These are phyloP conservation scores for Camelina hispida DNA, from an alignment of 345 rosid genomes.

Conservation along the genomic window DNA sequence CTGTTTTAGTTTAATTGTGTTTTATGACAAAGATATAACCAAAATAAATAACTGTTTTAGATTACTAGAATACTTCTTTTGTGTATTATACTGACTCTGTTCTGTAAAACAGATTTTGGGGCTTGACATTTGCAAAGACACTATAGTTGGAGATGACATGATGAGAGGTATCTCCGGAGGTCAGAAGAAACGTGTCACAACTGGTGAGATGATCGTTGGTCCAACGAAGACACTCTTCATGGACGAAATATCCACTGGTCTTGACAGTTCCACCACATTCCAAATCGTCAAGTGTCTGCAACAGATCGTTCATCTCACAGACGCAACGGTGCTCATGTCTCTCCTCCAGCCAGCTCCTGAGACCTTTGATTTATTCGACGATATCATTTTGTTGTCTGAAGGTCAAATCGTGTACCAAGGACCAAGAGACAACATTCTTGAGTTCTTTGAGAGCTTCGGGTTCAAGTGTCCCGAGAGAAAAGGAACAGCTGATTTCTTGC, in stretches of 20 bases:
- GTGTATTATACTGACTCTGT: not conserved
- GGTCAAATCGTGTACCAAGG: conserved; percentile 77
- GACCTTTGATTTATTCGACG: conserved; percentile 75
- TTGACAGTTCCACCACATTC: conserved; percentile 78
- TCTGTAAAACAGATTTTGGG: not conserved
- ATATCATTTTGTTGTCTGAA: conserved; percentile 64
- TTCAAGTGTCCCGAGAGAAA: conserved; percentile 74
- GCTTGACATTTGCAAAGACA: not conserved
- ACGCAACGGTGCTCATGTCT: conserved; percentile 59
- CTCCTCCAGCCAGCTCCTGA: conserved; percentile 89
- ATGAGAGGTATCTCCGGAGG: conserved; percentile 1
- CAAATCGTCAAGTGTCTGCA: conserved; percentile 69
- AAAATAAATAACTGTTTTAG: no score
- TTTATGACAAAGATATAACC: no score
- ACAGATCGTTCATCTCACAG: conserved; percentile 66
- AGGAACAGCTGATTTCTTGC: conserved; percentile 76
- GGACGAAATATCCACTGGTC: conserved; percentile 83
- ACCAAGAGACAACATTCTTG: conserved; percentile 54
- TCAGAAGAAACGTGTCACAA: conserved; percentile 28
- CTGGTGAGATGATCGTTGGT: conserved; percentile 79
- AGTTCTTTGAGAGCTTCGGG: conserved; percentile 68
- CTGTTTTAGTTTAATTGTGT: not conserved
- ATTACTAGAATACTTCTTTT: not conserved
- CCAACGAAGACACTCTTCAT: conserved; percentile 72
- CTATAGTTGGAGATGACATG: not conserved